Percentiles rank a stretch among this genome's conserved stretches.
phyloP scores from a whole-genome alignment of 2,329 filamentous ascomycete species.

The Blastomyces gilchristii region DNA sequence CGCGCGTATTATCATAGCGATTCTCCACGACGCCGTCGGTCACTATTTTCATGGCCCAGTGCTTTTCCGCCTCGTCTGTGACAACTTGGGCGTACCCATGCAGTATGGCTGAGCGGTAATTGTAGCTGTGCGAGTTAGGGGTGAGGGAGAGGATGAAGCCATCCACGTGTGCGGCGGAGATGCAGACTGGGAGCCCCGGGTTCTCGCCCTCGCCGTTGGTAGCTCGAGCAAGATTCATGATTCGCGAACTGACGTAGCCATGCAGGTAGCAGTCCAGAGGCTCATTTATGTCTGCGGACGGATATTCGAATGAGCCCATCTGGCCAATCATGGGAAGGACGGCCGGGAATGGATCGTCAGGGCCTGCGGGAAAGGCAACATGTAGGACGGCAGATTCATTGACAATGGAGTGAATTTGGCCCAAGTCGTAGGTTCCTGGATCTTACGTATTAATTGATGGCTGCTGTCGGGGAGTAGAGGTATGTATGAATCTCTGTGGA shows the following conservation, averaged over 20 bases:
- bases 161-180: slow-evolving; percentile 65
- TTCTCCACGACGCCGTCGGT: slow-evolving; percentile 61
- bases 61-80: slow-evolving; percentile 56
- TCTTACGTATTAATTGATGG: slow-evolving; percentile 13
- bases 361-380: slow-evolving; percentile 60
- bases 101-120: slow-evolving; percentile 71
- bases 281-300: slow-evolving; percentile 50
- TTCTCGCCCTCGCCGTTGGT: slow-evolving; percentile 19
- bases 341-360: slow-evolving; percentile 58
- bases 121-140: slow-evolving; percentile 72
- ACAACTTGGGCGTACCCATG: slow-evolving; percentile 65
- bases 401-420: slow-evolving; percentile 64
- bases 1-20: slow-evolving; percentile 59
- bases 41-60: slow-evolving; percentile 68
- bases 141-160: slow-evolving; percentile 71
- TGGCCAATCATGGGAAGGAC: slow-evolving; percentile 79
- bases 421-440: slow-evolving; percentile 59
- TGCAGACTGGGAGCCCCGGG: slow-evolving; percentile 57
- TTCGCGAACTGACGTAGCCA: slow-evolving; percentile 68
- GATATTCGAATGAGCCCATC: slow-evolving; percentile 60
- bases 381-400: slow-evolving; percentile 65
- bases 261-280: slow-evolving; percentile 71
- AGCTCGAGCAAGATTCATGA: slow-evolving; percentile 55
- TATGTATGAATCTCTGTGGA: background rate
- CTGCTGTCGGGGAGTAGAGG: background rate